Conservation (phyloP, 192 early-diverging fungal species). For the Entomortierella chlamydospora region DNA sequence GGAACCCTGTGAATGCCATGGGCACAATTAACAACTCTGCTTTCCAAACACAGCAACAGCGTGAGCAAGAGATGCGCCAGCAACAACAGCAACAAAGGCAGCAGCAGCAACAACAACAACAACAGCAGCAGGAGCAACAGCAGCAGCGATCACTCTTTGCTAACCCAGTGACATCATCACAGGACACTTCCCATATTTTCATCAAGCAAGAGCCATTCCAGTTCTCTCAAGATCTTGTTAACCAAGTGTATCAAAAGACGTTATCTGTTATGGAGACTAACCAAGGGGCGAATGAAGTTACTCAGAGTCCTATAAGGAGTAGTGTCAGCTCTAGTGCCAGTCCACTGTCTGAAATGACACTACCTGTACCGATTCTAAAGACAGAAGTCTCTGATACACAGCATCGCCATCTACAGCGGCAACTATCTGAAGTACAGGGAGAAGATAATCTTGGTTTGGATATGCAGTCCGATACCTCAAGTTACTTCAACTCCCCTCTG, state of each 20-base stretch:
- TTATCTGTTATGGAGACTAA: constrained; percentile 37
- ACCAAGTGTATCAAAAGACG: constrained; percentile 53
- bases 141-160: constrained; percentile 17
- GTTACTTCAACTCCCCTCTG: constrained; percentile 46
- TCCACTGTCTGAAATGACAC: constrained; percentile 37
- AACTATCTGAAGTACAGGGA: constrained; percentile 15
- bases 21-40: constrained; percentile 15
- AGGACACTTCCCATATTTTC: constrained; percentile 19
- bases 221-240: constrained; percentile 50
- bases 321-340: constrained; percentile 24
- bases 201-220: constrained; percentile 50
- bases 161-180: not conserved
- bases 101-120: constrained; percentile 33
- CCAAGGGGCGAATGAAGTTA: constrained; percentile 1
- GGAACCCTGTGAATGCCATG: constrained; percentile 18
- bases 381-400: constrained; percentile 12
- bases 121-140: constrained; percentile 24
- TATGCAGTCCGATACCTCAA: constrained; percentile 21
- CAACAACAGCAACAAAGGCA: constrained; percentile 16
- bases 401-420: constrained; percentile 24
- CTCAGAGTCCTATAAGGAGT: constrained; percentile 5
- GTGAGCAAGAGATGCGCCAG: constrained; percentile 23
- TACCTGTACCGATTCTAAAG: constrained; percentile 33
- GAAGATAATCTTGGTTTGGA: constrained; percentile 22
- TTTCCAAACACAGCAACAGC: constrained; percentile 36